These are phyloP conservation scores for Xylaria telfairii DNA, from an alignment of 495 filamentous ascomycete species.

Conservation along the genomic window DNA sequence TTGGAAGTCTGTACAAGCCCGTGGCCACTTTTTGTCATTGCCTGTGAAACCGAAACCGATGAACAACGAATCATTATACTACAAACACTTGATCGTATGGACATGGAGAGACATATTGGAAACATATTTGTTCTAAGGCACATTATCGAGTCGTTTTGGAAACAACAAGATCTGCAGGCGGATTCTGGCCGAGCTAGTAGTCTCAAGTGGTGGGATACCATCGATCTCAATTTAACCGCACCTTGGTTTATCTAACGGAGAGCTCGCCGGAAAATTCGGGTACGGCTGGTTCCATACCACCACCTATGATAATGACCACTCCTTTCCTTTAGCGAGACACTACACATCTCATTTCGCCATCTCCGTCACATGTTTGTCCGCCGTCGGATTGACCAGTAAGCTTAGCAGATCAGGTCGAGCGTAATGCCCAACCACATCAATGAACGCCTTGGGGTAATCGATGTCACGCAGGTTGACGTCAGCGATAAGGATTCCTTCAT, in stretches of 20 bases:
- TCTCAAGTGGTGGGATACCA: constrained; percentile 45
- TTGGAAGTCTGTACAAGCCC: constrained; percentile 44
- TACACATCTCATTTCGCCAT: constrained; percentile 35
- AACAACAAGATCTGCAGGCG: constrained; percentile 44
- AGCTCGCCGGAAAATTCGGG: not conserved
- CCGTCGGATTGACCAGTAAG: constrained; percentile 50
- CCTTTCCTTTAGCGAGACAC: not conserved
- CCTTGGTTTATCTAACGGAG: constrained; percentile 44
- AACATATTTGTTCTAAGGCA: constrained; percentile 44
- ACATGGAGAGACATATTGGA: constrained; percentile 41
- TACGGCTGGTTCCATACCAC: not conserved
- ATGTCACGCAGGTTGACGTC: constrained; percentile 54
- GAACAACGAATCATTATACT: constrained; percentile 43
- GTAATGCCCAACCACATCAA: constrained; percentile 59
- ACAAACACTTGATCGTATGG: constrained; percentile 40
- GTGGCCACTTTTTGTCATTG: constrained; percentile 46
- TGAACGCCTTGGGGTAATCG: constrained; percentile 46
- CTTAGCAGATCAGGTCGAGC: constrained; percentile 62
- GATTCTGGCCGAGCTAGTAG: constrained; percentile 34
- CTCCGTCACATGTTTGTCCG: constrained; percentile 39
- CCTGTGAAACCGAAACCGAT: constrained; percentile 43
- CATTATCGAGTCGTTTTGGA: constrained; percentile 46
- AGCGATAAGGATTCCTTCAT: constrained; percentile 54
- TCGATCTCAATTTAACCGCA: constrained; percentile 36
- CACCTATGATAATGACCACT: not conserved